phyloP scores from a whole-genome alignment of 2,329 filamentous ascomycete species.

The Aspergillus pseudotamarii region DNA sequence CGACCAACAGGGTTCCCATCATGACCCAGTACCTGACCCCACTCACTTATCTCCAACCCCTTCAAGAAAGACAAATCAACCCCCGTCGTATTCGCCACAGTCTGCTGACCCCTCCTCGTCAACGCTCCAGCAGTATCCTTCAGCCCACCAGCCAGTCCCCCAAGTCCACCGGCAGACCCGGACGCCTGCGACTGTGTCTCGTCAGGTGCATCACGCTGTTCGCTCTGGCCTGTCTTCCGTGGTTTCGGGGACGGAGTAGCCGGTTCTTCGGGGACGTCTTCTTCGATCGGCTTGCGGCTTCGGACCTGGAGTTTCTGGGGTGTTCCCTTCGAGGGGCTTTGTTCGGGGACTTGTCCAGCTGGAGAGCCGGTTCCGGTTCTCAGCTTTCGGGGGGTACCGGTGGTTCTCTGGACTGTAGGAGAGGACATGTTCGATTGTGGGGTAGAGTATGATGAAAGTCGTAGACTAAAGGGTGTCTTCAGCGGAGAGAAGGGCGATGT shows the following conservation, averaged over 20 bases:
- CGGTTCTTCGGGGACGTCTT: conserved; percentile 21
- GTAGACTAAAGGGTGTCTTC: background rate
- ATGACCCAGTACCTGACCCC: conserved; percentile 40
- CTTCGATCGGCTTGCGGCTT: conserved; percentile 21
- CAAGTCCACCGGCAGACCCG: conserved; percentile 28
- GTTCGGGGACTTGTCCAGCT: conserved; percentile 15
- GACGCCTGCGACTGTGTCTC: conserved; percentile 31
- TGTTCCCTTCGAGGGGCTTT: conserved; percentile 23
- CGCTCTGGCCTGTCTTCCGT: background rate
- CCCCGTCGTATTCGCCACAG: background rate
- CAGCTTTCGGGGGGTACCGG: conserved; percentile 23
- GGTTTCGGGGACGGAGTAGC: conserved; percentile 3
- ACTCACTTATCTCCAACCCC: conserved; percentile 42
- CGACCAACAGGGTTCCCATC: conserved; percentile 41
- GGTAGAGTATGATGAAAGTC: too few species aligned
- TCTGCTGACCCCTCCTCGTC: conserved; percentile 25
- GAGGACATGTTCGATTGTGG: conserved; percentile 6
- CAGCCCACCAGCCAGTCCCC: conserved; percentile 21
- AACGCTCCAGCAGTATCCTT: conserved; percentile 20
- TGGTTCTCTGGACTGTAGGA: background rate
- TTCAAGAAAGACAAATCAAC: conserved; percentile 41
- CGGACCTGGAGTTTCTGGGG: conserved; percentile 25
- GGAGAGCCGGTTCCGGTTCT: conserved; percentile 24
- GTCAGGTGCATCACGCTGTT: conserved; percentile 29
- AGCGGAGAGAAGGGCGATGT: background rate